A percentile compares a stretch with the other conserved stretches of the same genome.
phyloP scores from a whole-genome alignment of 2,329 filamentous ascomycete genomes.

The Xylaria sp. region DNA sequence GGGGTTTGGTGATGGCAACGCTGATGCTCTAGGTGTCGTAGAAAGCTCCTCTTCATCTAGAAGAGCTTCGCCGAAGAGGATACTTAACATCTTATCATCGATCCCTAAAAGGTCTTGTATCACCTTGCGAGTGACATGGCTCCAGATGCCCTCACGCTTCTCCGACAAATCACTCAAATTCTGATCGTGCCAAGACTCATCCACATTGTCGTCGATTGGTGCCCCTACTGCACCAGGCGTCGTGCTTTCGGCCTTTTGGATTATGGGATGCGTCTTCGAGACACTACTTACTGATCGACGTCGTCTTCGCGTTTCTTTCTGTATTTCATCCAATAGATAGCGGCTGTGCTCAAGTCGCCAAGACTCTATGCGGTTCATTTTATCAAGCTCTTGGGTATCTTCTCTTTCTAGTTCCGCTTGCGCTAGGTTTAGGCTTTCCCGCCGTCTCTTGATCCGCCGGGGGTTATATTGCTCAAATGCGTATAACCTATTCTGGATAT shows the following conservation, averaged over 20 bases:
- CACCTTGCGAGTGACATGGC: conserved; percentile 81
- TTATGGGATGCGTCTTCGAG: conserved; percentile 29
- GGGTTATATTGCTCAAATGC: conserved; percentile 88
- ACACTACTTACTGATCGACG: conserved; percentile 51
- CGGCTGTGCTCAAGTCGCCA: conserved; percentile 93
- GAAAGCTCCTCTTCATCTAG: conserved; percentile 58
- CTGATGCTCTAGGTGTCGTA: conserved; percentile 53
- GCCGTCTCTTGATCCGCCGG: conserved; percentile 61
- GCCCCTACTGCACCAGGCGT: conserved; percentile 39
- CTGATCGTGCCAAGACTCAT: conserved; percentile 60
- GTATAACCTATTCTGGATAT: conserved; percentile 84
- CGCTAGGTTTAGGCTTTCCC: conserved; percentile 59
- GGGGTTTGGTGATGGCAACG: conserved; percentile 35
- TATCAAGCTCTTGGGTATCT: conserved; percentile 69
- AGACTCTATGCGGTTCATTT: conserved; percentile 82
- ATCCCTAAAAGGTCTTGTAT: conserved; percentile 91
- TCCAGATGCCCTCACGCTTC: conserved; percentile 74
- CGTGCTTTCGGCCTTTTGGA: conserved; percentile 42
- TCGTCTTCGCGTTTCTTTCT: conserved; percentile 76
- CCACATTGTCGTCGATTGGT: conserved; percentile 47
- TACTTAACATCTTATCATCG: conserved; percentile 81
- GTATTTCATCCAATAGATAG: conserved; percentile 84
- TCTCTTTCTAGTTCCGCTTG: conserved; percentile 60
- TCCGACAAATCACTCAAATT: conserved; percentile 47
- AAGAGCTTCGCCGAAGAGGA: conserved; percentile 84